phyloP scores from a whole-genome alignment of 2,329 filamentous ascomycete species.

The Diaporthe sp. region DNA sequence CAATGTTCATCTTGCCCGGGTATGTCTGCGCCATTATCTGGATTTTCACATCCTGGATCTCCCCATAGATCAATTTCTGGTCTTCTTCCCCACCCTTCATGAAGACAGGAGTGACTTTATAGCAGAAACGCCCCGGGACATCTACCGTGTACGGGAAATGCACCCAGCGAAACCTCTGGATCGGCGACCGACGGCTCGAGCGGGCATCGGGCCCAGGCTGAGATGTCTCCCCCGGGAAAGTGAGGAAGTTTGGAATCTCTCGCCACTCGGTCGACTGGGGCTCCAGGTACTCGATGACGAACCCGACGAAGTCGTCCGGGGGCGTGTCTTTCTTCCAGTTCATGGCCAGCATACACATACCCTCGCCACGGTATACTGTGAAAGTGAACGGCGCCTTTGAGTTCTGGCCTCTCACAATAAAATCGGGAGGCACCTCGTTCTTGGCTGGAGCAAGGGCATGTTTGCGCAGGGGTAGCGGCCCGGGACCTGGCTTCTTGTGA shows the following conservation, averaged over 20 bases:
- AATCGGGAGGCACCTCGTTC: slow-evolving; percentile 43
- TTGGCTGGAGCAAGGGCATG: slow-evolving; percentile 39
- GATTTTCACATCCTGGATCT: slow-evolving; percentile 43
- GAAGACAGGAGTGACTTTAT: slow-evolving; percentile 44
- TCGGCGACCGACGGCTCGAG: slow-evolving; percentile 44
- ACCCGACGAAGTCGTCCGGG: slow-evolving; percentile 44
- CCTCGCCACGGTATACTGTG: slow-evolving; percentile 43
- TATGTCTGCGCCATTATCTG: slow-evolving; percentile 45
- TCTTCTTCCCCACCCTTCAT: slow-evolving; percentile 40
- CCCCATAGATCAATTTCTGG: slow-evolving; percentile 43
- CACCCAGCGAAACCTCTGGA: slow-evolving; percentile 45
- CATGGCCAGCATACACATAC: slow-evolving; percentile 45
- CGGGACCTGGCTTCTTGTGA: slow-evolving; percentile 34
- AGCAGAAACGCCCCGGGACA: slow-evolving; percentile 42
- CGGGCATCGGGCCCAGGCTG: slow-evolving; percentile 42
- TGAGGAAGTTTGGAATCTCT: slow-evolving; percentile 43
- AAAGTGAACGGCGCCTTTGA: slow-evolving; percentile 43
- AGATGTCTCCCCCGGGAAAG: slow-evolving; percentile 41
- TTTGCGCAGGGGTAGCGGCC: slow-evolving; percentile 20
- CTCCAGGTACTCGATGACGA: slow-evolving; percentile 44
- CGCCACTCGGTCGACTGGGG: slow-evolving; percentile 42
- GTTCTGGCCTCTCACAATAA: slow-evolving; percentile 43
- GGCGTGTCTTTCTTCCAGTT: slow-evolving; percentile 44
- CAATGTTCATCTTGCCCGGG: slow-evolving; percentile 45
- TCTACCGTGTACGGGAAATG: slow-evolving; percentile 44